Evolutionary conservation across 2,329 filamentous ascomycete genomes (phyloP).

Genomic region (Cordyceps militaris): DNA sequence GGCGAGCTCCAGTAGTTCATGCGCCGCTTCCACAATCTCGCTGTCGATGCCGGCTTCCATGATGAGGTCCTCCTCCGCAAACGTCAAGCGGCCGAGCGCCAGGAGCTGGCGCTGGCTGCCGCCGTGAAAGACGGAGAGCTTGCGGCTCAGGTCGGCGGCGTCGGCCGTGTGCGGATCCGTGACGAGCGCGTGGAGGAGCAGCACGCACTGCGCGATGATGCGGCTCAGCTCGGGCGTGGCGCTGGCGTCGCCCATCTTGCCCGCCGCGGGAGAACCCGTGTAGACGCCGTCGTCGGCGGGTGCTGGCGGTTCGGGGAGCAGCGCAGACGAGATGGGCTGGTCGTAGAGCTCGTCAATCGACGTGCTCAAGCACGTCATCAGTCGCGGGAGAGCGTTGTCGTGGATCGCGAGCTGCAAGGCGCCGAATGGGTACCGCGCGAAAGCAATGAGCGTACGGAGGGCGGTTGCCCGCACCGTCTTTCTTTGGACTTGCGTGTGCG

Average conservation of each 20-base stretch:
- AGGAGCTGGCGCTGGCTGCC: conserved; percentile 78
- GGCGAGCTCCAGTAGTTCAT: conserved; percentile 71
- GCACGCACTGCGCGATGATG: conserved; percentile 42
- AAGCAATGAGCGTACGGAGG: conserved; percentile 49
- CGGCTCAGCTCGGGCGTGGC: conserved; percentile 28
- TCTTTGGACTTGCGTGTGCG: conserved; percentile 31
- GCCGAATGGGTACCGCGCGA: conserved; percentile 57
- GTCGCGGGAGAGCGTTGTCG: conserved; percentile 61
- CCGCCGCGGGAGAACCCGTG: background rate
- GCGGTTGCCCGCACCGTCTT: conserved; percentile 39
- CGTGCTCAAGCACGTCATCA: conserved; percentile 57
- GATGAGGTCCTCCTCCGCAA: conserved; percentile 69
- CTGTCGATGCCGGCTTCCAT: conserved; percentile 71
- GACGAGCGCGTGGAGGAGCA: conserved; percentile 45
- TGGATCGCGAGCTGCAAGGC: conserved; percentile 60
- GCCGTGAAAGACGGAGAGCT: conserved; percentile 62
- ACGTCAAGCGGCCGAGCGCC: conserved; percentile 74
- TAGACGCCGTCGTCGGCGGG: background rate
- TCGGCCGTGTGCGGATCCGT: conserved; percentile 40
- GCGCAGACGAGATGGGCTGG: conserved; percentile 29
- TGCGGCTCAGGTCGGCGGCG: conserved; percentile 57
- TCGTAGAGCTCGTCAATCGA: conserved; percentile 72
- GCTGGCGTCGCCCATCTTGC: conserved; percentile 10
- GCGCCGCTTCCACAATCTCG: conserved; percentile 73
- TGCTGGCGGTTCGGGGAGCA: background rate